These are phyloP conservation scores for Candida xyloterini DNA, from an alignment of 805 yeast genomes.

Conservation along the genomic window DNA sequence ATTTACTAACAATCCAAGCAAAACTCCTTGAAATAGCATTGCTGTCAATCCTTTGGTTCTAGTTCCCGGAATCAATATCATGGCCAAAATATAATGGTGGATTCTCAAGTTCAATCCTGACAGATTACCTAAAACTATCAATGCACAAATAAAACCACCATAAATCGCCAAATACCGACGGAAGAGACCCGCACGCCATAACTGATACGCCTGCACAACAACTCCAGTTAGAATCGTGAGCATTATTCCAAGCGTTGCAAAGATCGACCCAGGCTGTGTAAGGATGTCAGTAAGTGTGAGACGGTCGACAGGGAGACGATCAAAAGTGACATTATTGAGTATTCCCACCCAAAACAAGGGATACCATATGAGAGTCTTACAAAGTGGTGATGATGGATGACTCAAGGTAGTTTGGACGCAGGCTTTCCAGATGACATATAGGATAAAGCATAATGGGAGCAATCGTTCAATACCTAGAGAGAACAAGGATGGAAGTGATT, in stretches of 20 bases:
- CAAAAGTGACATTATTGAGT: constrained; percentile 84
- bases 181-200: constrained; percentile 79
- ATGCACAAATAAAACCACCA: constrained; percentile 38
- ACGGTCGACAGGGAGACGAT: constrained; percentile 83
- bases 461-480: constrained; percentile 73
- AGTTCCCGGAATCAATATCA: constrained; percentile 80
- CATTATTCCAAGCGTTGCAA: constrained; percentile 56
- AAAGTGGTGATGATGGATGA: constrained; percentile 37
- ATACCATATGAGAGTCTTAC: constrained; percentile 60
- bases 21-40: constrained; percentile 75
- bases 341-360: constrained; percentile 82
- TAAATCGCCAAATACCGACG: constrained; percentile 57
- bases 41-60: constrained; percentile 70
- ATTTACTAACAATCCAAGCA: constrained; percentile 74
- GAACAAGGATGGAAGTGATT: constrained; percentile 55
- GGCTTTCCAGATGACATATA: constrained; percentile 65
- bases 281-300: constrained; percentile 67
- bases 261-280: constrained; percentile 72
- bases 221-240: constrained; percentile 51
- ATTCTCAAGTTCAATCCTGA: constrained; percentile 74
- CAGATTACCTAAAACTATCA: constrained; percentile 45
- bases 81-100: constrained; percentile 77
- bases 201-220: constrained; percentile 66
- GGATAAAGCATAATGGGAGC: constrained; percentile 68
- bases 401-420: constrained; percentile 50